Conservation (phyloP, 2,329 filamentous ascomycete species). For the Catunica adiposa region DNA sequence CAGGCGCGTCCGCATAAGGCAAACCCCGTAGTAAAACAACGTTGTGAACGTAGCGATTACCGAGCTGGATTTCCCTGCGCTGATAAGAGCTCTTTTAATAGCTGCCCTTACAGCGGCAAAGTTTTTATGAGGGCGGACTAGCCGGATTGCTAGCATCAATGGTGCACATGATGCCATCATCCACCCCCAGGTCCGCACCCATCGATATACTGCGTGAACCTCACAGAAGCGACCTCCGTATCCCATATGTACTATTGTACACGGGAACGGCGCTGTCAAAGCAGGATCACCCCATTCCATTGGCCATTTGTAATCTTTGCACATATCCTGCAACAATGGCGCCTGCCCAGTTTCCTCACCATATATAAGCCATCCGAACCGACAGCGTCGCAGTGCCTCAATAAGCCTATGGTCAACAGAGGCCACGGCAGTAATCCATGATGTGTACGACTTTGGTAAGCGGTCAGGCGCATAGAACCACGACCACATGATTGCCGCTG, state of each 20-base stretch:
- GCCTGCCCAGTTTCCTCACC: conserved; percentile 57
- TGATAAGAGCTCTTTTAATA: conserved; percentile 31
- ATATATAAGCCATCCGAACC: conserved; percentile 49
- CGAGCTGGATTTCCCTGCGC: conserved; percentile 53
- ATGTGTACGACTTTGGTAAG: conserved; percentile 57
- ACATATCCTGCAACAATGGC: conserved; percentile 53
- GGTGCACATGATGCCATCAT: conserved; percentile 64
- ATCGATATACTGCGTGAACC: conserved; percentile 51
- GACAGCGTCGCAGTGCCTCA: conserved; percentile 52
- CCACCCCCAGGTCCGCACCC: conserved; percentile 53
- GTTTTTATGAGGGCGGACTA: conserved; percentile 27
- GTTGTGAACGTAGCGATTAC: conserved; percentile 65
- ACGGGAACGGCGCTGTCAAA: conserved; percentile 55
- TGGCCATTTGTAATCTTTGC: conserved; percentile 52
- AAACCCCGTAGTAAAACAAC: conserved; percentile 74
- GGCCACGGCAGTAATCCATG: conserved; percentile 67
- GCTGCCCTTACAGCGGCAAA: conserved; percentile 35
- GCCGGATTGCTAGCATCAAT: conserved; percentile 45
- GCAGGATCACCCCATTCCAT: conserved; percentile 56
- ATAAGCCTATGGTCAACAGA: conserved; percentile 60
- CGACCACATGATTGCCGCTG: conserved; percentile 69
- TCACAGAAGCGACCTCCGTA: conserved; percentile 53
- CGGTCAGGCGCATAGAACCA: conserved; percentile 64
- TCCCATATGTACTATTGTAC: conserved; percentile 72
- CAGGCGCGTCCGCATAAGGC: conserved; percentile 55